Conservation (phyloP, 2,329 filamentous ascomycete species). For the Penicillium sp. region DNA sequence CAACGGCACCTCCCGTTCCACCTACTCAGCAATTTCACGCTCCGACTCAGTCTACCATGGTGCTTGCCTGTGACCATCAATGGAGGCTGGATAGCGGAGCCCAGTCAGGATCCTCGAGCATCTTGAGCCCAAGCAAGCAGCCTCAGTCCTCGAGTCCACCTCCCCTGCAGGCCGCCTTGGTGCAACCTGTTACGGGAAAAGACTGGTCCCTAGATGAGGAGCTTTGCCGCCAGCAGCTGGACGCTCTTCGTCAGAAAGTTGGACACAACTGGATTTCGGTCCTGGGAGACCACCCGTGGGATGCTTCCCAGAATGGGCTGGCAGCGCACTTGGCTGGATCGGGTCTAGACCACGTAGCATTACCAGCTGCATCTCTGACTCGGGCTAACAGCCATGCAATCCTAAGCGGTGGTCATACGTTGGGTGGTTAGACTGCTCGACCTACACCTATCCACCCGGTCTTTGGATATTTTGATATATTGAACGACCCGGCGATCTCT, state of each 20-base stretch:
- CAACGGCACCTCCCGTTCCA: slow-evolving; percentile 30
- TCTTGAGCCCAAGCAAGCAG: slow-evolving; percentile 17
- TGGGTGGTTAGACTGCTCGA: slow-evolving; percentile 36
- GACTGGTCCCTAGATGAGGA: slow-evolving; percentile 59
- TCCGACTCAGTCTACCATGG: slow-evolving; percentile 25
- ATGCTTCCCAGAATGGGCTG: slow-evolving; percentile 35
- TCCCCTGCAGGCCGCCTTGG: slow-evolving; percentile 16
- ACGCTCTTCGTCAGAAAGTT: slow-evolving; percentile 78
- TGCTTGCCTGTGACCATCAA: slow-evolving; percentile 28
- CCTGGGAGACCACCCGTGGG: slow-evolving; percentile 70
- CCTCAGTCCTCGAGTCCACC: slow-evolving; percentile 18
- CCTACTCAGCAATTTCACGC: slow-evolving; percentile 31
- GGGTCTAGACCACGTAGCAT: slow-evolving; percentile 32
- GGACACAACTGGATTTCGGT: slow-evolving; percentile 85
- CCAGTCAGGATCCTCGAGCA: too few species aligned
- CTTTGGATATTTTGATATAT: too few species aligned
- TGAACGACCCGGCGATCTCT: not conserved
- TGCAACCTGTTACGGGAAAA: slow-evolving; percentile 26
- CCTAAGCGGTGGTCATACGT: slow-evolving; percentile 41
- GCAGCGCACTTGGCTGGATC: slow-evolving; percentile 29
- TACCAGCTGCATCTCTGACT: slow-evolving; percentile 34
- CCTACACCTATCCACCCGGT: too few species aligned
- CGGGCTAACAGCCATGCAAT: slow-evolving; percentile 42
- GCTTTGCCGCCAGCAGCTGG: slow-evolving; percentile 82
- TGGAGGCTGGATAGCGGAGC: slow-evolving; percentile 32